phyloP scores from a whole-genome alignment of 2,329 filamentous ascomycete species.

The Claviceps humidiphila region DNA sequence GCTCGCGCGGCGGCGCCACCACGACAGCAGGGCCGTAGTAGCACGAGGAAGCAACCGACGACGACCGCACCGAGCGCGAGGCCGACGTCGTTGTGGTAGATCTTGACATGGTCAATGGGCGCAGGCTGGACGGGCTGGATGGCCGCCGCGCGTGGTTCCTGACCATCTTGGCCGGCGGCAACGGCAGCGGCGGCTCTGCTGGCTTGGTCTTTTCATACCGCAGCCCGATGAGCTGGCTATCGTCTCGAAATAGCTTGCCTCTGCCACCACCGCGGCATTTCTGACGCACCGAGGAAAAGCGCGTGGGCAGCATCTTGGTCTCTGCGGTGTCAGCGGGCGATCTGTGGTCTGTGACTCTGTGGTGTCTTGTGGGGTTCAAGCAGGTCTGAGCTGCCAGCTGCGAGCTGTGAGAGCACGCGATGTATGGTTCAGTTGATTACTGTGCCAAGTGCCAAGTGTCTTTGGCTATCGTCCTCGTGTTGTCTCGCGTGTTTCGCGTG shows the following conservation, averaged over 20 bases:
- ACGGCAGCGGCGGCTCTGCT: slow-evolving; percentile 43
- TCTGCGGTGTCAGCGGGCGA: neutral
- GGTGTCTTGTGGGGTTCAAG: too few relatives aligned
- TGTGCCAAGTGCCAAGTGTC: too few relatives aligned
- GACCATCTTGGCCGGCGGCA: slow-evolving; percentile 25
- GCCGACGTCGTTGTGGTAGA: slow-evolving; percentile 12
- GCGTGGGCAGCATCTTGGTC: slow-evolving; percentile 23
- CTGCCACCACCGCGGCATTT: slow-evolving; percentile 20
- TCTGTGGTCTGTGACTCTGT: too few relatives aligned
- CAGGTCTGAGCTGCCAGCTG: too few relatives aligned
- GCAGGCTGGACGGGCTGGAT: neutral
- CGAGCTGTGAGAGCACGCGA: too few relatives aligned
- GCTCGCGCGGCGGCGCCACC: slow-evolving; percentile 32
- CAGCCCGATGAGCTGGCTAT: slow-evolving; percentile 37
- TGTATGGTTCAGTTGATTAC: too few relatives aligned
- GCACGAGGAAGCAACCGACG: slow-evolving; percentile 8
- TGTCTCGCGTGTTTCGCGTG: too few relatives aligned
- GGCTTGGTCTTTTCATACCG: slow-evolving; percentile 49
- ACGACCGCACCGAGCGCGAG: slow-evolving; percentile 3
- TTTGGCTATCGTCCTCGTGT: too few relatives aligned
- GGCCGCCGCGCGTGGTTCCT: slow-evolving; percentile 9
- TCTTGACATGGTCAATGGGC: slow-evolving; percentile 8
- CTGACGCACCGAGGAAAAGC: slow-evolving; percentile 29
- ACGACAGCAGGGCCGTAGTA: slow-evolving; percentile 13
- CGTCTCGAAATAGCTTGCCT: slow-evolving; percentile 28